Percentiles rank a stretch among this genome's conserved stretches.
These are phyloP conservation scores for Vanilla planifolia DNA, from an alignment of 106 monocot species.

Conservation along the genomic window DNA sequence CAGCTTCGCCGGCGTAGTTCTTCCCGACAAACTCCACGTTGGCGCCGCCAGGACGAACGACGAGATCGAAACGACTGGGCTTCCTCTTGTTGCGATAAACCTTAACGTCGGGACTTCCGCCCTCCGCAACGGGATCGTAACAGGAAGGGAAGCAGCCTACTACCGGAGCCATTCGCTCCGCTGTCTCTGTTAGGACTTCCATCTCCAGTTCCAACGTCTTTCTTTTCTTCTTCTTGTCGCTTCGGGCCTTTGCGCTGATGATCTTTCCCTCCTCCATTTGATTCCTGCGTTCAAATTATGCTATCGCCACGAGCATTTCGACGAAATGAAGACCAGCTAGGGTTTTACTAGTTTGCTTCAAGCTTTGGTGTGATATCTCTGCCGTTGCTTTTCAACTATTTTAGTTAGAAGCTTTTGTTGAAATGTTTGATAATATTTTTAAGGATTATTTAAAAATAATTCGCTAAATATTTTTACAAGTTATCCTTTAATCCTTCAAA, in stretches of 20 bases:
- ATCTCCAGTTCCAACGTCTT: constrained; percentile 26
- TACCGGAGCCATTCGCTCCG: constrained; percentile 41
- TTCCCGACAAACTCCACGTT: constrained; percentile 70
- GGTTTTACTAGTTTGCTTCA: no score
- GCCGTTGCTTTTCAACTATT: no score
- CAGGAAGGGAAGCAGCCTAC: constrained; percentile 88
- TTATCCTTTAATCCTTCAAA: no score
- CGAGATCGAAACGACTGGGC: constrained; percentile 38
- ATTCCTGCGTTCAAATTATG: no score
- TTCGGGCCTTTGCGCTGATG: background rate
- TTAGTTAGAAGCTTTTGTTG: no score
- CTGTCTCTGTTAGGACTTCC: constrained; percentile 29
- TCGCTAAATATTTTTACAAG: no score
- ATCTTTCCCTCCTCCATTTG: background rate
- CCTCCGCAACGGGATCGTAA: constrained; percentile 36
- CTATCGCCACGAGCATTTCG: no score
- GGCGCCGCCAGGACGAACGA: constrained; percentile 36
- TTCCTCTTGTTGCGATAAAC: constrained; percentile 34
- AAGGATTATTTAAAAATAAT: no score
- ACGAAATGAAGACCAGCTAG: no score
- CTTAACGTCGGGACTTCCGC: constrained; percentile 10
- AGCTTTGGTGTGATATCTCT: no score
- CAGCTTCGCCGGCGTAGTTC: constrained; percentile 78
- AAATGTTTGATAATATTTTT: no score
- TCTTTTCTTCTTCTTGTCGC: constrained; percentile 23